Evolutionary conservation across 2,329 filamentous ascomycete genomes (phyloP).

Genomic region (Penicillium sp.): DNA sequence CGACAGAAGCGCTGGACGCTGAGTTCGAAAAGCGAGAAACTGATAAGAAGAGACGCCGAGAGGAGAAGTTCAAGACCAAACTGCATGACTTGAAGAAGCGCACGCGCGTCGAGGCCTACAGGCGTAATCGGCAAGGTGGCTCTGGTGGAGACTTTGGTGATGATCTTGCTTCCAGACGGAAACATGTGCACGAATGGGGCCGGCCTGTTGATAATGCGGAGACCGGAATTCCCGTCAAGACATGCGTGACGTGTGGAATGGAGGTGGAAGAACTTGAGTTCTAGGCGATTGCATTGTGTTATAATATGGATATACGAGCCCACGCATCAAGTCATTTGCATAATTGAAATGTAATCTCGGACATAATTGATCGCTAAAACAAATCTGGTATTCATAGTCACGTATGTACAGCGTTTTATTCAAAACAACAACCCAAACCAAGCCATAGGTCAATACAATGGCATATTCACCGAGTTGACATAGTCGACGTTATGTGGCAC

Average conservation of each 20-base stretch:
- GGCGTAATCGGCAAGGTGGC: constrained; percentile 63
- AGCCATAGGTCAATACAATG: constrained; percentile 16
- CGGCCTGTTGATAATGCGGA: constrained; percentile 59
- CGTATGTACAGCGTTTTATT: not conserved
- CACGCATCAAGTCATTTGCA: not conserved
- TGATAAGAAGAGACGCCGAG: constrained; percentile 82
- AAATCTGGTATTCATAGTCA: not conserved
- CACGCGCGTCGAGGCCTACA: constrained; percentile 86
- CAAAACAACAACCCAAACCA: not conserved
- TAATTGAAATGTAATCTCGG: not conserved
- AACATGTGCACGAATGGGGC: constrained; percentile 88
- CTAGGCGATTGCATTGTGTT: constrained; percentile 29
- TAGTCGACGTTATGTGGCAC: constrained; percentile 25
- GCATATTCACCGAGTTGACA: constrained; percentile 24
- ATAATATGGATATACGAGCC: not conserved
- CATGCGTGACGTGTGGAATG: constrained; percentile 66
- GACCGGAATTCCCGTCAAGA: constrained; percentile 68
- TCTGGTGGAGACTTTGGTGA: constrained; percentile 70
- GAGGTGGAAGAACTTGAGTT: constrained; percentile 68
- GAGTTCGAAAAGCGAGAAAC: constrained; percentile 80
- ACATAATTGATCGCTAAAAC: not conserved
- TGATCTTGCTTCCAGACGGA: constrained; percentile 64
- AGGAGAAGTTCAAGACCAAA: constrained; percentile 89
- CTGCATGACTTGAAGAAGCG: constrained; percentile 88
- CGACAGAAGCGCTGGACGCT: constrained; percentile 77